Evolutionary conservation across 106 monocot genomes (phyloP), one percentile per base, ranked within the genome.

Genomic region (Acanthochlamys bracteata): DNA sequence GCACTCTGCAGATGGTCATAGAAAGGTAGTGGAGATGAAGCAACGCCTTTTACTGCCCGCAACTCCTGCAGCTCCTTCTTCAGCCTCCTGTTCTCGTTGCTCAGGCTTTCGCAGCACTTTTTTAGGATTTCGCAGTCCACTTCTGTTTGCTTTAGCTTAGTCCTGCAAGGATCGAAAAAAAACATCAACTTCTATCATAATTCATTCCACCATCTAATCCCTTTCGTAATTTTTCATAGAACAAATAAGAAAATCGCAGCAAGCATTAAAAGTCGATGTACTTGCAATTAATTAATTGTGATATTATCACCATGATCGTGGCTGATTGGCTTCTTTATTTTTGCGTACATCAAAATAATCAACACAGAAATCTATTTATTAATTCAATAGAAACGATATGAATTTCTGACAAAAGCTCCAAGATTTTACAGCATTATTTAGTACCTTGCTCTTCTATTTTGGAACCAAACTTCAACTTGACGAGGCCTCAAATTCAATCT

Each of bases 381-480:
- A n/a, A n/a, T n/a, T n/a, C n/a, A n/a, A n/a, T n/a, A n/a, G n/a
- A n/a, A n/a, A n/a, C n/a, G 33, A 33, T 33, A 33, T 33, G 4
- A 33, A 33, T 33, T 33, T 6, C 1, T 33, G 1, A 6, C 33
- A 33, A 33, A 33, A 33, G 33, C 6, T 33, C 33, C 33, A 33
- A 6, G 33, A 33, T 33, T 33, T n/a, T 33, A 33, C 4, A 33
- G 33, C 6, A 33, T 33, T 1, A 33, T 33, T 51, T 6, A 33
- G 33, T 33, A 55, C 70, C 70, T 70, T 15, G 60, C 70, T 13
- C 70, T 49, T 61, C 60, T 39, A 27, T 70, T 70, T 47, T 69
- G 69, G 69, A 69, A 70, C 70, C 70, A 70, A 25, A 69, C 69
- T 49, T 69, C 69, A 0, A 69, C 59, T 47, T 69, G 69, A 7